Evolutionary conservation across 306 rosid species (phyloP).

Genomic region (Gleditsia sinensis): DNA sequence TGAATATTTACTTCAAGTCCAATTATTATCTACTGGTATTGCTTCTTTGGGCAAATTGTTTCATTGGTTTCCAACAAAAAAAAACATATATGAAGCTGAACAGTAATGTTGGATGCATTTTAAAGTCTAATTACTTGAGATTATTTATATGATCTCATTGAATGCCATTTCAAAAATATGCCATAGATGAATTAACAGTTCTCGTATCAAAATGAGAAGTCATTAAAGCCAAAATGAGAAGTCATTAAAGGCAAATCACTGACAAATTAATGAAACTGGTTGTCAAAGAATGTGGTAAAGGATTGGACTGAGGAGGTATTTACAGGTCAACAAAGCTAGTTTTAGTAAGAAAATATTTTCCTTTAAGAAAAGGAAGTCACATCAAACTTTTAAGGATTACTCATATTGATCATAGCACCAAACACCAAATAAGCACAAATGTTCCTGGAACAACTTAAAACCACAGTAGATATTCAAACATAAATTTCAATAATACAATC

Average conservation of each 20-base stretch:
- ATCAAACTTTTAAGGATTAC: not conserved
- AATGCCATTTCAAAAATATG: not conserved
- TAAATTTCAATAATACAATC: conserved; percentile 24
- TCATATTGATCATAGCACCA: conserved; percentile 3
- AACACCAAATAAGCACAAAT: conserved; percentile 7
- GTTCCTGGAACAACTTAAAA: not conserved
- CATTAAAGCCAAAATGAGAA: no score
- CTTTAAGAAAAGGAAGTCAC: not conserved
- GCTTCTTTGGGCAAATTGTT: no score
- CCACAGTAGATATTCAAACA: not conserved
- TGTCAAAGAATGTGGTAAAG: not conserved
- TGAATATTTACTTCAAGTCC: no score
- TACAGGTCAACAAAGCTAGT: not conserved
- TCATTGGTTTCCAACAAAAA: no score
- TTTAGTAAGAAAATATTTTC: conserved; percentile 3
- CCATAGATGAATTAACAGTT: not conserved
- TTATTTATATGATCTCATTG: not conserved
- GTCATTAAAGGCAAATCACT: not conserved
- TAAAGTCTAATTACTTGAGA: not conserved
- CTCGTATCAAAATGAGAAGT: conserved; percentile 16
- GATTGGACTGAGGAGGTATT: not conserved
- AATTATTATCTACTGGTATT: no score
- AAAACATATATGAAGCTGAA: not conserved
- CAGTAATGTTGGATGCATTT: not conserved
- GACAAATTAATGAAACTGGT: not conserved